These are phyloP conservation scores for Candida bentonensis DNA, from an alignment of 805 yeast genomes.

Conservation along the genomic window DNA sequence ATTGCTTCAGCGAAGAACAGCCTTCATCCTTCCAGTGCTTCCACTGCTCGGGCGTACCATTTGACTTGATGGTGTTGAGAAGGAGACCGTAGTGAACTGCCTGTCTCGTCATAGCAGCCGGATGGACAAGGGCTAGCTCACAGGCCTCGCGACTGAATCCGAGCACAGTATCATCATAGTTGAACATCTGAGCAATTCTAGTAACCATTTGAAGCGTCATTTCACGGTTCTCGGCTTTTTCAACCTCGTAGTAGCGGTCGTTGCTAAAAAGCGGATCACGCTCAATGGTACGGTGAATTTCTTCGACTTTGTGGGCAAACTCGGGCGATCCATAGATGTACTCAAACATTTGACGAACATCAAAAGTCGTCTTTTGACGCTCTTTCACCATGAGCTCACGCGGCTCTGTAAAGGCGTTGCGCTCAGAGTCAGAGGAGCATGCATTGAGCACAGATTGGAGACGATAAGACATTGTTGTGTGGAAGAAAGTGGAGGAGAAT, in stretches of 20 bases:
- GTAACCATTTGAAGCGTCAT: constrained; percentile 18
- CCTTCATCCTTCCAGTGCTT: constrained; percentile 67
- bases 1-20: constrained; percentile 21
- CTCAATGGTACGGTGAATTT: constrained; percentile 31
- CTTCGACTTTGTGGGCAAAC: constrained; percentile 25
- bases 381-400: constrained; percentile 24
- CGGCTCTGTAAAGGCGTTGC: constrained; percentile 22
- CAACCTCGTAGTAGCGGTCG: constrained; percentile 30
- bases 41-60: constrained; percentile 75
- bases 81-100: constrained; percentile 86
- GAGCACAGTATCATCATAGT: constrained; percentile 16
- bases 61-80: constrained; percentile 66
- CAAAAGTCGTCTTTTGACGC: constrained; percentile 25
- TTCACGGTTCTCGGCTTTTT: constrained; percentile 26
- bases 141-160: constrained; percentile 15
- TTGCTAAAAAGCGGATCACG: constrained; percentile 36
- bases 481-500: too few relatives aligned
- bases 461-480: not conserved
- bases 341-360: constrained; percentile 24
- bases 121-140: constrained; percentile 35
- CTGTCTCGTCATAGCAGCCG: constrained; percentile 64
- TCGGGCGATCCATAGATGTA: constrained; percentile 28
- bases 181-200: constrained; percentile 14
- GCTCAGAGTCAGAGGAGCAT: constrained; percentile 1
- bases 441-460: not conserved